These are phyloP conservation scores for Vitis cinerea DNA, from an alignment of 164 flowering plant genomes.

Conservation along the genomic window DNA sequence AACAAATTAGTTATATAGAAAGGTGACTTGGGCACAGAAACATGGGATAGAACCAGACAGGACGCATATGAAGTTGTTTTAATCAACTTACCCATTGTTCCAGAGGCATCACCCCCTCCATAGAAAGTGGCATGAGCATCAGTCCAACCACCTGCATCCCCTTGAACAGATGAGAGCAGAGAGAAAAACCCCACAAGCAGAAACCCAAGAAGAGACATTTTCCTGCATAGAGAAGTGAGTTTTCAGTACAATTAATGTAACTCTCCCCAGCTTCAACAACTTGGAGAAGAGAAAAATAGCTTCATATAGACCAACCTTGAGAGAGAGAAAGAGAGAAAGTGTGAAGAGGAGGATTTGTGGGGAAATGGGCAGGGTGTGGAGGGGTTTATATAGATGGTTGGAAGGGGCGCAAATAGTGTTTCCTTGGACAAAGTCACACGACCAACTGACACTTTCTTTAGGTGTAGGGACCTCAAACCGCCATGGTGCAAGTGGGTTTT, in stretches of 20 bases:
- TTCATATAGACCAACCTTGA: too few relatives aligned
- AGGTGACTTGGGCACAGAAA: background rate
- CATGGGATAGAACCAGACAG: background rate
- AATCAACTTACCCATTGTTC: constrained; percentile 41
- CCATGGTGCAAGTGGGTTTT: constrained; percentile 16
- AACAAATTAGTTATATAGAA: background rate
- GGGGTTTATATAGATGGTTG: constrained; percentile 12
- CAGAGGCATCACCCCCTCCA: constrained; percentile 50
- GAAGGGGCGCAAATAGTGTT: background rate
- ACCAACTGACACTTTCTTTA: constrained; percentile 6
- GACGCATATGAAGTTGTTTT: too few relatives aligned
- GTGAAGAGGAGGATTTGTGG: background rate
- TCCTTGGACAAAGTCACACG: background rate
- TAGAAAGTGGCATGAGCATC: constrained; percentile 48
- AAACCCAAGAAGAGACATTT: constrained; percentile 22
- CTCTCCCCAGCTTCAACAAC: too few relatives aligned
- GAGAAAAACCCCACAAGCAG: constrained; percentile 22
- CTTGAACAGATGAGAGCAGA: constrained; percentile 11
- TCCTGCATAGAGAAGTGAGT: constrained; percentile 2
- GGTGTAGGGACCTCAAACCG: constrained; percentile 17
- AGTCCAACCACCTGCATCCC: constrained; percentile 33
- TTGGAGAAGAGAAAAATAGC: too few relatives aligned
- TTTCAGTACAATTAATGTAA: background rate
- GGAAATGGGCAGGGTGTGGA: background rate
- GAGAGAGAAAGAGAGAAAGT: background rate